Evolutionary conservation across 306 rosid genomes (phyloP).

Genomic region (Oxytropis ochrocephala): DNA sequence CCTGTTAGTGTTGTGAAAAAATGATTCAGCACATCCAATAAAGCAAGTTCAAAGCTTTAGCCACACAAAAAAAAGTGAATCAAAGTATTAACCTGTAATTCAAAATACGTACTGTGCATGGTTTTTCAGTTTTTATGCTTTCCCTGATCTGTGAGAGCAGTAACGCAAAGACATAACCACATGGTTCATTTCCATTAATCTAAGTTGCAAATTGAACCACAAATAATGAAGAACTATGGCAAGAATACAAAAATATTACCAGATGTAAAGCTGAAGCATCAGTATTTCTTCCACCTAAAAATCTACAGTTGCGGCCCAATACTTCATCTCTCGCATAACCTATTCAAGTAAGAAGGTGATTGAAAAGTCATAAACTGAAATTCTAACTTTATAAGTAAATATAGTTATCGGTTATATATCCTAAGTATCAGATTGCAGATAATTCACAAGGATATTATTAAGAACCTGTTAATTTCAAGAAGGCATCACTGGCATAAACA

Average conservation of each 20-base stretch:
- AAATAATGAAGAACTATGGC: background rate
- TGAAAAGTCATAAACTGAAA: background rate
- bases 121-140: conserved; percentile 53
- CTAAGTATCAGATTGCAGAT: conserved; percentile 12
- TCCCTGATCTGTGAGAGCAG: conserved; percentile 68
- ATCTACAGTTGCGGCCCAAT: conserved; percentile 78
- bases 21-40: conserved; percentile 26
- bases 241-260: conserved; percentile 36
- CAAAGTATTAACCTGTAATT: conserved; percentile 84
- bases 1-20: conserved; percentile 39
- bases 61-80: conserved; percentile 20
- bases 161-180: conserved; percentile 1
- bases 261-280: conserved; percentile 47
- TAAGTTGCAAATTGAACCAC: conserved; percentile 11
- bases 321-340: conserved; percentile 83
- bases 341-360: conserved; percentile 22
- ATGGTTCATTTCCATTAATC: conserved; percentile 6
- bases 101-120: conserved; percentile 90
- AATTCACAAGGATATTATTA: background rate
- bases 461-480: conserved; percentile 82
- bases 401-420: background rate
- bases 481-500: conserved; percentile 88
- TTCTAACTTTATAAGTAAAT: background rate
- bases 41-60: conserved; percentile 18
- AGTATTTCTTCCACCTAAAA: conserved; percentile 67